These are phyloP conservation scores for Tuber indicum DNA, from an alignment of 495 filamentous ascomycete genomes.

Conservation along the genomic window DNA sequence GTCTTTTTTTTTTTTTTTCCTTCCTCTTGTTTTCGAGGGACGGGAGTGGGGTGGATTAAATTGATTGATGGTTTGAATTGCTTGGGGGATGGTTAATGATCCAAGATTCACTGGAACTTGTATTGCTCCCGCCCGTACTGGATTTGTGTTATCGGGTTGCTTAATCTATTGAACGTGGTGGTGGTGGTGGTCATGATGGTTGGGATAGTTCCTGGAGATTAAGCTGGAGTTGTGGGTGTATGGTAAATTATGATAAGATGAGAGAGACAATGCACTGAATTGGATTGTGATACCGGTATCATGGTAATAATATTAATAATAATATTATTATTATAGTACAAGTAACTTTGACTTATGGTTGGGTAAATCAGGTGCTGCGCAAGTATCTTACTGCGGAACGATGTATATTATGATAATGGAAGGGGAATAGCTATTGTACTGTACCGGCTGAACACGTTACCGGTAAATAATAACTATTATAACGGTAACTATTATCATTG, in stretches of 20 bases:
- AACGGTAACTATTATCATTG: background rate
- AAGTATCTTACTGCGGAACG: background rate
- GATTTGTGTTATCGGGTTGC: background rate
- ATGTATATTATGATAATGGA: background rate
- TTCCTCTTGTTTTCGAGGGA: background rate
- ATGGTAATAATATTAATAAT: too few relatives aligned
- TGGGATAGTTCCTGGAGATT: background rate
- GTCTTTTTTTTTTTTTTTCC: background rate
- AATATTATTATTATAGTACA: too few relatives aligned
- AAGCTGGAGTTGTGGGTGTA: constrained; percentile 3
- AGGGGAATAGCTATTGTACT: background rate
- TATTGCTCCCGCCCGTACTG: background rate
- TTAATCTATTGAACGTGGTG: background rate
- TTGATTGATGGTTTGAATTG: background rate
- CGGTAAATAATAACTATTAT: background rate
- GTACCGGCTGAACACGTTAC: background rate
- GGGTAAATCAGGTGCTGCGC: too few relatives aligned
- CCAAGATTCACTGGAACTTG: background rate
- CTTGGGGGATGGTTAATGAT: background rate
- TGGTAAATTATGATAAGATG: background rate
- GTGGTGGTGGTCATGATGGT: constrained; percentile 10
- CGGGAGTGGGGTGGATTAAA: constrained; percentile 5
- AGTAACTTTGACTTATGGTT: too few relatives aligned
- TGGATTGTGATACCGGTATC: background rate
- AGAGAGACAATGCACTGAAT: background rate